phyloP scores from a whole-genome alignment of 2,329 filamentous ascomycete species.

The Aspergillus brasiliensis region DNA sequence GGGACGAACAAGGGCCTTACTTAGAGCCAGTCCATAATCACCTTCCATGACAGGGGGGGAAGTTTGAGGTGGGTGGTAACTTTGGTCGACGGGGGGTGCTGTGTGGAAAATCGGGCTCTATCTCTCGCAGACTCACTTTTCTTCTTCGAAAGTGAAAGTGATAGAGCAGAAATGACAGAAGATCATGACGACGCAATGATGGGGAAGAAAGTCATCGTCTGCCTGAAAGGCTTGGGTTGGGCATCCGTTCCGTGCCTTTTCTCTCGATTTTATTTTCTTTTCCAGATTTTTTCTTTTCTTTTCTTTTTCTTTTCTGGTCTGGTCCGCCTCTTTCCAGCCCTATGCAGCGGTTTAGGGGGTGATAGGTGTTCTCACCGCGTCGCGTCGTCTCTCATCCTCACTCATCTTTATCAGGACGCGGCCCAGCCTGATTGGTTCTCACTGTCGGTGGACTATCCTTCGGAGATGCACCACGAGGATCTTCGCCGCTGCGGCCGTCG shows the following conservation, averaged over 20 bases:
- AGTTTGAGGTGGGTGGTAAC: neutral
- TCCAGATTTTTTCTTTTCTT: neutral
- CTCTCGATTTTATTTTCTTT: neutral
- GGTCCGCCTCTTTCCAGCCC: neutral
- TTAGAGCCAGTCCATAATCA: neutral
- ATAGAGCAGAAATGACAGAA: neutral
- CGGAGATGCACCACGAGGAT: neutral
- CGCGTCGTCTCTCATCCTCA: neutral
- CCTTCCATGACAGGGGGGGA: neutral
- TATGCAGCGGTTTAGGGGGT: neutral
- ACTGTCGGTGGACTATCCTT: neutral
- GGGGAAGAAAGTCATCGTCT: neutral
- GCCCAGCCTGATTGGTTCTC: conserved; percentile 4
- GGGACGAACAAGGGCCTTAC: neutral
- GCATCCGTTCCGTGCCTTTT: neutral
- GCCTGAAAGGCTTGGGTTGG: conserved; percentile 1
- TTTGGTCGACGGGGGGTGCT: neutral
- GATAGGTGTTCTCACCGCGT: neutral
- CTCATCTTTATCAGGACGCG: conserved; percentile 2
- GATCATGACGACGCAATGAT: conserved; percentile 9
- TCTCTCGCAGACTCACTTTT: neutral
- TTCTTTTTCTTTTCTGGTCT: neutral
- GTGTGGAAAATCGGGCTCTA: neutral
- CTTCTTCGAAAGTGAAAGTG: neutral
- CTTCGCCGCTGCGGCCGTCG: conserved; percentile 1